Conservation (phyloP, 495 filamentous ascomycete species). For the Penicillium cinerascens region DNA sequence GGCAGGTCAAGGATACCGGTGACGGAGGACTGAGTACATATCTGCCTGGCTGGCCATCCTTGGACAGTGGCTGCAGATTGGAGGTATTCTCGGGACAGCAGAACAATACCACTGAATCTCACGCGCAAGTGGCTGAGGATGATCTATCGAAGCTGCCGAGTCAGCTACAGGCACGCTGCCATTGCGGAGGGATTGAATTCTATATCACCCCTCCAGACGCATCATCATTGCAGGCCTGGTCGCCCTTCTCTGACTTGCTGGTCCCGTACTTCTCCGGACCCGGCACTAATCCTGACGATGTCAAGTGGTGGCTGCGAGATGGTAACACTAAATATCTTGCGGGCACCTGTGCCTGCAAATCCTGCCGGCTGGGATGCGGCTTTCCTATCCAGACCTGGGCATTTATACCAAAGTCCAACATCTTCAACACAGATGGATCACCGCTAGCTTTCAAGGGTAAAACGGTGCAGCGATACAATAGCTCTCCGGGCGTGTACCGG, state of each 20-base stretch:
- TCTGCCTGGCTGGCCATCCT: conserved; percentile 27
- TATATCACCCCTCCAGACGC: conserved; percentile 40
- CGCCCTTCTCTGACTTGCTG: conserved; percentile 53
- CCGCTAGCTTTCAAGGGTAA: conserved; percentile 44
- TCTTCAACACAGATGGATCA: conserved; percentile 40
- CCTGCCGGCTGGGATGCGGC: conserved; percentile 59
- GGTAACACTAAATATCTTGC: conserved; percentile 53
- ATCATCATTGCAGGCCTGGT: conserved; percentile 36
- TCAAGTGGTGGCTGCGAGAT: conserved; percentile 52
- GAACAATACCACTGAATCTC: neutral
- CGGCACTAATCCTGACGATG: conserved; percentile 38
- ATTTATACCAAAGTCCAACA: conserved; percentile 61
- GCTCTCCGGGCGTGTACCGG: conserved; percentile 52
- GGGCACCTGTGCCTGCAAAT: conserved; percentile 61
- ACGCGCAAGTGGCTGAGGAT: neutral
- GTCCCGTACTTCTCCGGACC: conserved; percentile 43
- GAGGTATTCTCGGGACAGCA: neutral
- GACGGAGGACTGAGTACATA: conserved; percentile 60
- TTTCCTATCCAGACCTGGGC: conserved; percentile 68
- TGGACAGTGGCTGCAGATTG: conserved; percentile 16
- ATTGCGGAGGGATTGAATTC: conserved; percentile 45
- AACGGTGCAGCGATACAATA: conserved; percentile 51
- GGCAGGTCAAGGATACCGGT: conserved; percentile 44
- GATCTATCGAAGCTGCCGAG: neutral
- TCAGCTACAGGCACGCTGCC: conserved; percentile 35